These are phyloP conservation scores for Kwoniella newhampshirensis DNA, from an alignment of 768 basidiomycete genomes.

Conservation along the genomic window DNA sequence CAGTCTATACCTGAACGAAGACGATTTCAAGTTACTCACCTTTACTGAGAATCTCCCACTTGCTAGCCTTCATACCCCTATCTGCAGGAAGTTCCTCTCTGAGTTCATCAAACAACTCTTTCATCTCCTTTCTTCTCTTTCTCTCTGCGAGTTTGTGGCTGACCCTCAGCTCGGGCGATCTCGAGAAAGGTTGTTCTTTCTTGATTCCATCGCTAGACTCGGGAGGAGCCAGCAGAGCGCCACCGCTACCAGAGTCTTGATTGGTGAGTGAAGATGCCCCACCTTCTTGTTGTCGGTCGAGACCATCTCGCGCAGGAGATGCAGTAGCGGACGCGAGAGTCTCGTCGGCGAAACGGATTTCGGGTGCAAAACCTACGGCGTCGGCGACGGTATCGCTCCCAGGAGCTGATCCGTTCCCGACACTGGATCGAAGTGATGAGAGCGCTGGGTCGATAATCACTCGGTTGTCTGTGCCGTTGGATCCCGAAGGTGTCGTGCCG, in stretches of 20 bases:
- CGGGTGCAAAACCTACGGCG: conserved; percentile 4
- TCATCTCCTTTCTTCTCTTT: conserved; percentile 98
- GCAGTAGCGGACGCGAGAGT: conserved; percentile 25
- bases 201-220: conserved; percentile 56
- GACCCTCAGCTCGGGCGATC: conserved; percentile 88
- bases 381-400: conserved; percentile 6
- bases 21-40: conserved; percentile 58
- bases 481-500: neutral
- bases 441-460: conserved; percentile 25
- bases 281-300: neutral
- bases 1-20: conserved; percentile 3
- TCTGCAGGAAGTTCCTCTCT: conserved; percentile 88
- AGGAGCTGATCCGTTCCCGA: conserved; percentile 1
- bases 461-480: conserved; percentile 9
- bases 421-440: conserved; percentile 32
- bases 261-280: no score
- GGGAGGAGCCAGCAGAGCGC: conserved; percentile 20
- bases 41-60: conserved; percentile 99
- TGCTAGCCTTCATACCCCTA: conserved; percentile 92
- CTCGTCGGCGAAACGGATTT: conserved; percentile 26
- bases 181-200: conserved; percentile 73
- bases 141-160: conserved; percentile 97
- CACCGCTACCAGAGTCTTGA: neutral
- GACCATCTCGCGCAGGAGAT: conserved; percentile 14
- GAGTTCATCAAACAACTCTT: conserved; percentile 94